Conservation (phyloP, 768 basidiomycete genomes). For the Suillus decipiens region DNA sequence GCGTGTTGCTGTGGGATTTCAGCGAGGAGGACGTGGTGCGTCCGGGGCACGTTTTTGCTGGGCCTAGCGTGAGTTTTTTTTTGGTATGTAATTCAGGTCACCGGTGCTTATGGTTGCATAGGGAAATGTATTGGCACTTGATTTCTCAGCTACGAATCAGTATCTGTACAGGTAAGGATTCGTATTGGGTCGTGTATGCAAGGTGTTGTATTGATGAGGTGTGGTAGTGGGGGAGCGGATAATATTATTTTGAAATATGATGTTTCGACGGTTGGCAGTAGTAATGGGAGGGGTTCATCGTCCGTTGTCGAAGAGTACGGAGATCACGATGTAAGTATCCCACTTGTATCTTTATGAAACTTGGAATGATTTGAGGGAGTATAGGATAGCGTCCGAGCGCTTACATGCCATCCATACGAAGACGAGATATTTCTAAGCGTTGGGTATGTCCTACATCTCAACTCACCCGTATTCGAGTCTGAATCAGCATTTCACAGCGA, state of each 20-base stretch:
- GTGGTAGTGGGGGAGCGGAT: constrained; percentile 56
- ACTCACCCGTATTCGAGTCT: neutral
- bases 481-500: constrained; percentile 45
- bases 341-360: neutral
- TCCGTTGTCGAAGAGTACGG: constrained; percentile 30
- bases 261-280: constrained; percentile 33
- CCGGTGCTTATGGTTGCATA: constrained; percentile 27
- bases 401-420: constrained; percentile 65
- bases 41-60: constrained; percentile 45
- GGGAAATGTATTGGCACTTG: constrained; percentile 71
- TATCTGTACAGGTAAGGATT: constrained; percentile 60
- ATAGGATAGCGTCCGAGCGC: constrained; percentile 66
- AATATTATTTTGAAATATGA: constrained; percentile 56
- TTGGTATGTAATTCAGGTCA: neutral
- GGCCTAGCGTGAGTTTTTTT: constrained; percentile 39
- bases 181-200: neutral
- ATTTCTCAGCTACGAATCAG: constrained; percentile 67
- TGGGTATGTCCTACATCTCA: neutral
- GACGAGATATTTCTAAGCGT: constrained; percentile 64
- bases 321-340: constrained; percentile 31
- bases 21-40: constrained; percentile 53
- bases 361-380: neutral
- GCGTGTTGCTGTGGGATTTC: constrained; percentile 66
- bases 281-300: neutral
- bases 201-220: neutral